phyloP scores from a whole-genome alignment of 768 basidiomycete species.

The Rhodotorula taiwanensis region DNA sequence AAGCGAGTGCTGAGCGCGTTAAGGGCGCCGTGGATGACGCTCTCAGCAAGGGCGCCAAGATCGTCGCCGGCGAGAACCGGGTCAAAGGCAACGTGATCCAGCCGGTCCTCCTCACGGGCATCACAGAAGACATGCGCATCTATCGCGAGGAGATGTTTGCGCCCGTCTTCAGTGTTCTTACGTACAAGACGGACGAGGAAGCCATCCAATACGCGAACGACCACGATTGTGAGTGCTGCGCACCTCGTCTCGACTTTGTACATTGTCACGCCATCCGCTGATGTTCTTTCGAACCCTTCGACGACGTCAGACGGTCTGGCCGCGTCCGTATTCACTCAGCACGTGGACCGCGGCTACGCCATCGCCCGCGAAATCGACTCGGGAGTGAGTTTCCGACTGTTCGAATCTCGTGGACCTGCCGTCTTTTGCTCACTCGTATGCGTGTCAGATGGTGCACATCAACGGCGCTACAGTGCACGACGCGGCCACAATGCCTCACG shows the following conservation, averaged over 20 bases:
- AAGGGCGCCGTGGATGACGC: slow-evolving; percentile 31
- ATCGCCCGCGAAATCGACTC: slow-evolving; percentile 42
- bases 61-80: slow-evolving; percentile 14
- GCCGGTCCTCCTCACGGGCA: slow-evolving; percentile 19
- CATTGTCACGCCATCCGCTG: neutral
- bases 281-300: neutral
- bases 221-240: slow-evolving; percentile 39
- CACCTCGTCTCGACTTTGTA: too few species aligned
- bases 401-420: too few species aligned
- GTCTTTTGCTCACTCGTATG: too few species aligned
- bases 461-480: slow-evolving; percentile 42
- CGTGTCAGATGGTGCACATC: slow-evolving; percentile 39
- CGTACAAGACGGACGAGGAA: slow-evolving; percentile 39
- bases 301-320: slow-evolving; percentile 42
- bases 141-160: slow-evolving; percentile 68
- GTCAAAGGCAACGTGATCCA: slow-evolving; percentile 32
- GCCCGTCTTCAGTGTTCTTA: slow-evolving; percentile 67
- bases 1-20: slow-evolving; percentile 29
- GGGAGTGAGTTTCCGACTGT: slow-evolving; percentile 19
- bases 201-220: slow-evolving; percentile 44
- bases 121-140: slow-evolving; percentile 25
- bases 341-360: slow-evolving; percentile 36
- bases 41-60: slow-evolving; percentile 28
- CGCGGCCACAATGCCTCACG: slow-evolving; percentile 43
- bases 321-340: slow-evolving; percentile 42